Evolutionary conservation across 176 grass and related monocot genomes (phyloP), one percentile per base, ranked within the genome.

Genomic region (Hordeum marinum): DNA sequence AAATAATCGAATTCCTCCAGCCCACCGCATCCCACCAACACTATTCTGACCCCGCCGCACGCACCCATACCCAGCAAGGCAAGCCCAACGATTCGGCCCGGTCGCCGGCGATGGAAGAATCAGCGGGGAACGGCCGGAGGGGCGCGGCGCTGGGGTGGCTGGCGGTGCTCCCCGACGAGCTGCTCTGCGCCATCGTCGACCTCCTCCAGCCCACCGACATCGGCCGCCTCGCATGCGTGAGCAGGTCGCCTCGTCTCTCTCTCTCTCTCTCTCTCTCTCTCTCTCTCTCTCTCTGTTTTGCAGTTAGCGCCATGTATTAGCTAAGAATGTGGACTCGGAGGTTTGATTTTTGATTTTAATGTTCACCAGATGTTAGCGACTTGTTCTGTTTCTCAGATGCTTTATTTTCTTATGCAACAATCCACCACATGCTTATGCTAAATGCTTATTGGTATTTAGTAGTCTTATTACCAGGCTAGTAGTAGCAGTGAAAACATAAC

Each of bases 211-310:
- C 88, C 24, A 37, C 80, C 43, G 93, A 98, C 75, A 85, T 98
- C 83, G 96, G 87, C 18, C 93, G 86, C 85, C 90, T 98, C 81
- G 84, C 96, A 68, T 96, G 91, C 81, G 96, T 89, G 9, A 98
- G 93, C 96, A 98, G 93, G 96, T 96, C 18, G 10, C 45, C 43
- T 65, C 46, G 21, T 0, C 39, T 70, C 83, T 46, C 65, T 34
- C 77, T 11, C 32, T 65, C 45, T 18, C 52, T 0, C 37, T 68
- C 82, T 65, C 63, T 31, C 76, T 9, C 31, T 54, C 43, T 11
- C 50, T 11, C 11, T 48, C 32, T 34, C 27, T 39, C 13, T n/a
- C 21, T 5, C 8, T 72, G n/a, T 52, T 29, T 32, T 26, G 7
- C 68, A 18, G 23, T 11, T 31, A 21, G 41, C 57, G 31, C 42